Base-by-base conservation (phyloP, 2,329 filamentous ascomycete species). In the Alternaria gaisen region DNA sequence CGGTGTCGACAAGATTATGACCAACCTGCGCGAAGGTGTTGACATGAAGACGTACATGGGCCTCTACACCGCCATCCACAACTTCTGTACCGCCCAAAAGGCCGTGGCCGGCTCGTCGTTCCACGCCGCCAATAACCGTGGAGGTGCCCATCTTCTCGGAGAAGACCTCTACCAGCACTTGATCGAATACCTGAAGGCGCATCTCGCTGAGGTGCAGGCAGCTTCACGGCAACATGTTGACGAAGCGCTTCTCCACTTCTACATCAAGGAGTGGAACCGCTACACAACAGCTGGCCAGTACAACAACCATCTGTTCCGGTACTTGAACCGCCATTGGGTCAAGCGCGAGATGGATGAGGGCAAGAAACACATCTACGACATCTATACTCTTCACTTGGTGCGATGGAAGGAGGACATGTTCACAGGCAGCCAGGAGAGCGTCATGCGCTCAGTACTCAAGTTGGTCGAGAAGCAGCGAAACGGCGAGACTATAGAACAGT, bases 31-130 rank as follows among this genome's bases (percentile, higher is more conserved):
- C 73, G 91, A 93, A 68, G 95, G 95, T 63, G 91, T 99, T 81
- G 94, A 97, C 75, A 93, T 98, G 89, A 88, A 91, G 72, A 94
- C 92, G 85, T 98, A 98, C 81, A 97, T 98, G 94, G 93, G 92
- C 58, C 89, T 97, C 62, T 98, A 98, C 82, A 97, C 94, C 54
- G 93, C 94, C 63, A 95, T 99, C 51, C 95, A 99, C 83, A 97
- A 99, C 83, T 99, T 99, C 80, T 99, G 95, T 80, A 99, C 95
- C 58, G 97, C 95, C 24, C 95, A 98, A 80, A 98, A 98, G 79
- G 93, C 93, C 1, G 89, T 94, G 44, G 86, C 87, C n/a, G 84
- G 87, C 53, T 81, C 80, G 14, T 77, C 75, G 24, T 80, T 74
- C 66, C 77, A 80, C 72, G 72, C 77, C 75, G 79, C 78, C 32